These are phyloP conservation scores for Melampsora medusae DNA, from an alignment of 1,284 basidiomycete genomes.

Conservation along the genomic window DNA sequence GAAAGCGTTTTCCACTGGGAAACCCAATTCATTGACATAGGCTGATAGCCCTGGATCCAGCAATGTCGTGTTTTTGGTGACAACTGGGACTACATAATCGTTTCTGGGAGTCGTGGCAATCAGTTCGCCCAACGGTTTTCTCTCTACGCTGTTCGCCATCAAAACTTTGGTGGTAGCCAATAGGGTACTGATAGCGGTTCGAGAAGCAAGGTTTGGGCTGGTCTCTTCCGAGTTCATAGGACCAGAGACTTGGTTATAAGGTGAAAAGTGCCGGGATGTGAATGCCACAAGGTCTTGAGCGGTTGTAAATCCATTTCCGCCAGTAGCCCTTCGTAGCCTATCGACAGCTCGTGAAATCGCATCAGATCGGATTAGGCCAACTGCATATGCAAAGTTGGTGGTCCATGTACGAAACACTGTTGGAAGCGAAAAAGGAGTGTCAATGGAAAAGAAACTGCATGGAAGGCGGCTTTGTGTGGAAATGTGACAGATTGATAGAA, in stretches of 20 bases:
- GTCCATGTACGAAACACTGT: slow-evolving; percentile 48
- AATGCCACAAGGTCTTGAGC: slow-evolving; percentile 28
- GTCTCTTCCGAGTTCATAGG: background rate
- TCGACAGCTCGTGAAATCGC: slow-evolving; percentile 48
- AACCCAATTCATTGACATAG: slow-evolving; percentile 39
- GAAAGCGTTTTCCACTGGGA: slow-evolving; percentile 41
- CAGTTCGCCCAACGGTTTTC: background rate
- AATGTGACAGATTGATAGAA: slow-evolving; percentile 49
- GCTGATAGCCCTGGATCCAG: slow-evolving; percentile 38
- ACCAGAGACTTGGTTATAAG: slow-evolving; percentile 27
- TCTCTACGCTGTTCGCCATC: background rate
- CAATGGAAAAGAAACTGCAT: background rate
- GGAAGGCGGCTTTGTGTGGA: background rate
- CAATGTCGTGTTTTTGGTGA: slow-evolving; percentile 31
- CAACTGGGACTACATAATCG: slow-evolving; percentile 17
- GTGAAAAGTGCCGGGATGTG: slow-evolving; percentile 20
- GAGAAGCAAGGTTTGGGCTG: background rate
- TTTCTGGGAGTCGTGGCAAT: background rate
- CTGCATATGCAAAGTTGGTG: slow-evolving; percentile 47
- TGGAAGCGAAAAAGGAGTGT: slow-evolving; percentile 48
- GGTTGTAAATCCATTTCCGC: slow-evolving; percentile 32
- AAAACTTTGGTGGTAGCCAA: background rate
- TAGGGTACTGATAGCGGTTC: background rate
- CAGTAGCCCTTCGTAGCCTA: slow-evolving; percentile 32
- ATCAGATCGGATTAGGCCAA: slow-evolving; percentile 47